Evolutionary conservation across 164 flowering plant species (phyloP).

Genomic region (Vitis cinerea): DNA sequence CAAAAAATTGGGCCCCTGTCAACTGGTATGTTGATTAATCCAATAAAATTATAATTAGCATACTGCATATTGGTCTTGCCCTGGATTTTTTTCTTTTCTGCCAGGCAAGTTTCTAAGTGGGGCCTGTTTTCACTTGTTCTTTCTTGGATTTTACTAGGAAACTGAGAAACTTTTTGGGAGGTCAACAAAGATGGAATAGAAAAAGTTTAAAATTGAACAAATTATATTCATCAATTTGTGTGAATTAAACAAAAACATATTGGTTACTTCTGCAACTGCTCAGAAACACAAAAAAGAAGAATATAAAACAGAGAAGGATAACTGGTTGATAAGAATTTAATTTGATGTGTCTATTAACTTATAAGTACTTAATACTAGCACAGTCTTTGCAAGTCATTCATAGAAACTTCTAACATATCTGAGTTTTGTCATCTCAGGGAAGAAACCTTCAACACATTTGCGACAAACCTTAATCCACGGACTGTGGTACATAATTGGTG

Average conservation of each 20-base stretch:
- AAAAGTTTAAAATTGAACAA: no score
- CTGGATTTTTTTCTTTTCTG: no score
- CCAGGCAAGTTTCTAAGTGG: no score
- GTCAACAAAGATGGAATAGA: no score
- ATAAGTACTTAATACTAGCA: background rate
- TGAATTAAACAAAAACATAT: no score
- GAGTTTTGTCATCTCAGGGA: slow-evolving; percentile 55
- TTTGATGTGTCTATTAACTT: background rate
- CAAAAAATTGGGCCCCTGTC: slow-evolving; percentile 73
- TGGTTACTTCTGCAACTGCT: no score
- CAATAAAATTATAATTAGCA: background rate
- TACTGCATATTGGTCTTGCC: no score
- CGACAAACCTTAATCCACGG: slow-evolving; percentile 58
- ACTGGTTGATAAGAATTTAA: background rate
- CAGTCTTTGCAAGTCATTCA: background rate
- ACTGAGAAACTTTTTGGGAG: no score
- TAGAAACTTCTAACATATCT: slow-evolving; percentile 5
- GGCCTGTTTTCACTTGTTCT: no score
- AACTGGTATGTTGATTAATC: slow-evolving; percentile 59
- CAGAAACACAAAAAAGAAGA: no score
- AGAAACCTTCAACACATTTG: slow-evolving; percentile 86
- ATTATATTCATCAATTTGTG: no score
- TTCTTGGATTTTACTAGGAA: no score
- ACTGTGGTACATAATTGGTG: slow-evolving; percentile 97
- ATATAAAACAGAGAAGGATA: background rate